These are phyloP conservation scores for Allium fistulosum DNA, from an alignment of 106 monocot genomes.

Conservation along the genomic window DNA sequence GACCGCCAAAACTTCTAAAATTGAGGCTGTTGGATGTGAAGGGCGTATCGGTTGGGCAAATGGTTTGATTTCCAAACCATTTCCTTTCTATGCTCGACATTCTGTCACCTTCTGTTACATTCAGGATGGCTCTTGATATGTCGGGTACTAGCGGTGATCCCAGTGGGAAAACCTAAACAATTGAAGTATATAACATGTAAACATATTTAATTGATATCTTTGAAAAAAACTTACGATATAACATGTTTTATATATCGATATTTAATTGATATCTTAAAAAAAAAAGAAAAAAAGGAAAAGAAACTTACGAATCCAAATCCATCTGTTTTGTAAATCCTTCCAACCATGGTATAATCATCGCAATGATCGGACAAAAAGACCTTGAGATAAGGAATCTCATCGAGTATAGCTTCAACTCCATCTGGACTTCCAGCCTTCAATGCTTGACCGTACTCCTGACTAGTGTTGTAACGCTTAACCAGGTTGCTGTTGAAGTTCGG, in stretches of 20 bases:
- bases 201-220: too few relatives aligned
- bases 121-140: conserved; percentile 53
- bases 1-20: conserved; percentile 46
- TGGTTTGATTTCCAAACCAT: conserved; percentile 46
- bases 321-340: conserved; percentile 12
- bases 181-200: background rate
- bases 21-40: conserved; percentile 34
- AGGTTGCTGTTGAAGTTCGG: conserved; percentile 8
- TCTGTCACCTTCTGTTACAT: conserved; percentile 37
- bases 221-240: too few relatives aligned
- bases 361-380: conserved; percentile 11
- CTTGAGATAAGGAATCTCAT: conserved; percentile 20
- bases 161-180: conserved; percentile 47
- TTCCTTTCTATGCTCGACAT: conserved; percentile 47
- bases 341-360: conserved; percentile 6
- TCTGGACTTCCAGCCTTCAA: conserved; percentile 13
- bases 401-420: conserved; percentile 15
- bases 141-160: conserved; percentile 47
- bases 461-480: conserved; percentile 15
- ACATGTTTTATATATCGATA: background rate
- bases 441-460: conserved; percentile 19
- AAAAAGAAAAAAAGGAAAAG: too few relatives aligned
- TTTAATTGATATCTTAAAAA: background rate
- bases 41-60: conserved; percentile 18
- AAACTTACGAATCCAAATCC: conserved; percentile 24